Percentiles rank a stretch among this genome's conserved stretches.
phyloP scores from a whole-genome alignment of 495 filamentous ascomycete genomes.

The Tuber brumale region DNA sequence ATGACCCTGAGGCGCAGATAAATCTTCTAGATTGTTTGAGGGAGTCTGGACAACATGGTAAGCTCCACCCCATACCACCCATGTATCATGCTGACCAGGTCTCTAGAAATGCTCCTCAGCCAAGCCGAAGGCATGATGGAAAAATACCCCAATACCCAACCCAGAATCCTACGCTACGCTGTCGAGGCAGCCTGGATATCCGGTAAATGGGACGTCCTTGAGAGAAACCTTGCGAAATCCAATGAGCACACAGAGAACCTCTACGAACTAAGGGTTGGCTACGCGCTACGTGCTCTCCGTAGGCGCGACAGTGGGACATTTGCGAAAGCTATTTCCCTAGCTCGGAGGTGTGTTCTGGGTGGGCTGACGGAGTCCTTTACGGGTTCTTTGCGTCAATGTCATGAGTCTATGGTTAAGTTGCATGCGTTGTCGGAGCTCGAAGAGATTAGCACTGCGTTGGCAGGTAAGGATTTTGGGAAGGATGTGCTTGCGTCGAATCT shows the following conservation, averaged over 20 bases:
- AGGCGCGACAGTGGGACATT: conserved; percentile 53
- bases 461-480: conserved; percentile 43
- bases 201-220: conserved; percentile 67
- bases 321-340: conserved; percentile 51
- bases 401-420: conserved; percentile 71
- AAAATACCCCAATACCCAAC: conserved; percentile 48
- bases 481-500: conserved; percentile 54
- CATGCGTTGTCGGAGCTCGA: conserved; percentile 86
- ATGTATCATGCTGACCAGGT: conserved; percentile 27
- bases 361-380: conserved; percentile 68
- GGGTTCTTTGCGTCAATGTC: conserved; percentile 69
- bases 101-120: conserved; percentile 69
- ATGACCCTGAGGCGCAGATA: conserved; percentile 67
- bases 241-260: conserved; percentile 54
- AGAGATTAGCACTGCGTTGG: conserved; percentile 55
- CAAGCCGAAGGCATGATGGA: conserved; percentile 68
- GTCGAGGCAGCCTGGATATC: conserved; percentile 89
- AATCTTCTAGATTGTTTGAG: conserved; percentile 83
- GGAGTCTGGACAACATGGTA: conserved; percentile 86
- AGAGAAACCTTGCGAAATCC: conserved; percentile 58
- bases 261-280: conserved; percentile 76
- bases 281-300: conserved; percentile 60
- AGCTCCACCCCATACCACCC: conserved; percentile 20
- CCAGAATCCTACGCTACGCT: conserved; percentile 66
- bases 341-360: conserved; percentile 64